Conservation (phyloP, 192 early-diverging fungal genomes). For the Dissophora ornata region DNA sequence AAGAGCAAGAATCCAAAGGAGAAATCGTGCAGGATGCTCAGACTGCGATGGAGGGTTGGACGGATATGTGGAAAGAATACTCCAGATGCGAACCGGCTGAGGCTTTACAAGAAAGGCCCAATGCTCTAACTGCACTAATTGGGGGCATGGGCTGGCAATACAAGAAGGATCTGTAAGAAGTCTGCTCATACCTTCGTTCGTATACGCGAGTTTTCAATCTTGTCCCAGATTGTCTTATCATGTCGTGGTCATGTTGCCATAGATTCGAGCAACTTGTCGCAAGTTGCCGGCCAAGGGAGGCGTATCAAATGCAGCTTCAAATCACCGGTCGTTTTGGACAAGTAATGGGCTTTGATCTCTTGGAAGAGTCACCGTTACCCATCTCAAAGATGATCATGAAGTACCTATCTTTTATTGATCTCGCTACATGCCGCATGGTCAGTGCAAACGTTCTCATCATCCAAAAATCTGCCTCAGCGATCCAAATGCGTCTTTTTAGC, state of each 20-base stretch:
- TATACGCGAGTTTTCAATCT: too few species aligned
- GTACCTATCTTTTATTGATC: constrained; percentile 26
- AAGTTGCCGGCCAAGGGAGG: constrained; percentile 24
- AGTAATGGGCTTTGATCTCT: constrained; percentile 33
- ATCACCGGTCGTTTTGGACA: constrained; percentile 16
- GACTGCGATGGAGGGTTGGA: constrained; percentile 28
- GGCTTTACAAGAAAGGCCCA: constrained; percentile 21
- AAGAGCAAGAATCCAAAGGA: constrained; percentile 16
- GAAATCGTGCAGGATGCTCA: constrained; percentile 1
- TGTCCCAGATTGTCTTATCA: not conserved
- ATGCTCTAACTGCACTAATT: constrained; percentile 18
- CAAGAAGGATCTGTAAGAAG: constrained; percentile 42
- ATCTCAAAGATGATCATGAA: constrained; percentile 17
- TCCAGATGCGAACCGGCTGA: constrained; percentile 35
- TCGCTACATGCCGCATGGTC: constrained; percentile 39
- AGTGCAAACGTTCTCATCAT: too few species aligned
- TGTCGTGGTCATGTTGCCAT: not conserved
- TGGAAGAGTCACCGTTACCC: constrained; percentile 8
- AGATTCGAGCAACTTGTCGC: constrained; percentile 32
- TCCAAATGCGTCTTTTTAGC: too few species aligned
- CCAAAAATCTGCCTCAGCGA: too few species aligned
- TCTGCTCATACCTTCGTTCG: too few species aligned
- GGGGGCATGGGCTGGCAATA: constrained; percentile 26
- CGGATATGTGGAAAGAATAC: constrained; percentile 12
- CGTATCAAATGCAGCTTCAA: constrained; percentile 27